Evolutionary conservation across 1,284 basidiomycete species (phyloP), one percentile per base, ranked within the genome.

Genomic region (Microbotryum intermedium): DNA sequence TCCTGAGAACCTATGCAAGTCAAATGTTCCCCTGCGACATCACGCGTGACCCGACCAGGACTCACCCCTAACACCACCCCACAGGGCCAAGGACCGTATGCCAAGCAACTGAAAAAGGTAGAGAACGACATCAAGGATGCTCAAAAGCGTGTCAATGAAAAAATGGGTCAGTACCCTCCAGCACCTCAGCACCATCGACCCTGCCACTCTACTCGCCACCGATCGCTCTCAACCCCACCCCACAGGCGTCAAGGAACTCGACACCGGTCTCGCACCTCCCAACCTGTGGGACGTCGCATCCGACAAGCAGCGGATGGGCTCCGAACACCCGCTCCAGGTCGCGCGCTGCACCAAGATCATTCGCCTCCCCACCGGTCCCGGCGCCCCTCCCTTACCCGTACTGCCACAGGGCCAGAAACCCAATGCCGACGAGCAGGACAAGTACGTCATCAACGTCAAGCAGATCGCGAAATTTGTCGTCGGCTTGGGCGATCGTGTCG

Each of bases 401-500:
- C 59, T 59, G 6, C 64, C 61, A 1, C 52, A 39, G 21, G 69
- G 68, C 6, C 53, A 58, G 49, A 66, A 67, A 57, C 70, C 69
- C 29, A 72, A 72, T 55, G 90, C 90, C 4, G 92, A 95, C 73
- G 94, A 97, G 74, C 90, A 92, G 71, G 93, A 97, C 78, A 93
- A 97, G 77, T 98, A 99, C 76, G 90, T 99, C 70, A 98, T 99
- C 77, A 97, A 97, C 75, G 93, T 99, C 77, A 97, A 97, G 77
- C 95, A 99, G 79, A 97, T 98, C 72, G 95, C 95, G 30, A 99
- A 99, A 78, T 98, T 97, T 74, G 95, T 99, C 18, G 95, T 99
- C 44, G 93, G 92, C 10, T 79, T 99, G 16, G 93, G 93, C 25
- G 95, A 98, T 69, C 85, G 90, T 56, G 90, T 99, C 2, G 90